Conservation (phyloP, 441 rosid genomes). For the Arabidopsis lyrata region DNA sequence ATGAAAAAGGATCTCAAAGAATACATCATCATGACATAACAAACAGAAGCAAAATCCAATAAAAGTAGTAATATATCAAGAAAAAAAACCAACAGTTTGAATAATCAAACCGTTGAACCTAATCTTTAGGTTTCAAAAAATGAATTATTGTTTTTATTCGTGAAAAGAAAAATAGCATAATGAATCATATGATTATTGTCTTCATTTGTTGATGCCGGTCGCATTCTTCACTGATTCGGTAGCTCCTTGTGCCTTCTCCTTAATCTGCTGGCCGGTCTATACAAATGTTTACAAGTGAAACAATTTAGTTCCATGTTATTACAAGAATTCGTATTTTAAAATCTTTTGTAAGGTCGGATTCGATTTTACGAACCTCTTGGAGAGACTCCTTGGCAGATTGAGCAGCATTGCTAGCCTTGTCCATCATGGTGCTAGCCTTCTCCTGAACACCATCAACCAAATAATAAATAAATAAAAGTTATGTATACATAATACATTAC, state of each 20-base stretch:
- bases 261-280: slow-evolving; percentile 67
- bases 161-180: not conserved
- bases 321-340: not conserved
- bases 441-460: slow-evolving; percentile 51
- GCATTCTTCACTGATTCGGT: slow-evolving; percentile 71
- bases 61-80: not conserved
- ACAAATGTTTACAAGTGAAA: not conserved
- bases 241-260: slow-evolving; percentile 66
- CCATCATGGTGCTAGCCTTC: slow-evolving; percentile 63
- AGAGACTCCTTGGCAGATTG: slow-evolving; percentile 69
- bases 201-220: slow-evolving; percentile 70
- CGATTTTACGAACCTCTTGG: slow-evolving; percentile 52
- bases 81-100: not conserved
- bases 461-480: not conserved
- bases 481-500: not conserved
- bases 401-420: slow-evolving; percentile 62
- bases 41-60: slow-evolving; percentile 9
- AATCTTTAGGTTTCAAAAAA: not conserved
- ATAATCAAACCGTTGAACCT: slow-evolving; percentile 12
- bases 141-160: slow-evolving; percentile 9
- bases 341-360: not conserved
- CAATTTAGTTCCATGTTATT: not conserved
- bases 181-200: not conserved
- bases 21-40: slow-evolving; percentile 10
- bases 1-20: not conserved